Evolutionary conservation across 805 yeast species (phyloP).

Genomic region (Isabelozyma gotoi): DNA sequence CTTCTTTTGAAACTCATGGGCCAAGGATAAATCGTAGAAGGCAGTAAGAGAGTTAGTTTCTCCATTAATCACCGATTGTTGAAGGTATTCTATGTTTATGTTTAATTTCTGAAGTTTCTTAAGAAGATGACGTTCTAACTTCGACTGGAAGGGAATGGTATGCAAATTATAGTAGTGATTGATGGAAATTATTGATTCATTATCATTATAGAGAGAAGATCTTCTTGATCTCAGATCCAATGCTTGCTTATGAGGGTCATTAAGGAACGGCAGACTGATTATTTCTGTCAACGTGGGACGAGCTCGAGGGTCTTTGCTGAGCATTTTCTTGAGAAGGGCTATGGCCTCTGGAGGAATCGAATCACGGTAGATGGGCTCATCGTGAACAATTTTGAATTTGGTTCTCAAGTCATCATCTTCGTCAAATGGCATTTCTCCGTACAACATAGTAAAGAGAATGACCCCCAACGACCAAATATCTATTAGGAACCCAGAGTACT

Average conservation of each 20-base stretch:
- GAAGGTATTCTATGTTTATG: slow-evolving; percentile 61
- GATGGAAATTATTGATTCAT: slow-evolving; percentile 38
- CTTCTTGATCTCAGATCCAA: slow-evolving; percentile 14
- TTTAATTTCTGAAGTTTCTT: slow-evolving; percentile 60
- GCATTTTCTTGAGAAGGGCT: slow-evolving; percentile 50
- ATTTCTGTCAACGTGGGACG: slow-evolving; percentile 54
- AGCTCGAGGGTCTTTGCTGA: slow-evolving; percentile 62
- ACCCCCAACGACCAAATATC: slow-evolving; percentile 95
- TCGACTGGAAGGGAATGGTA: slow-evolving; percentile 50
- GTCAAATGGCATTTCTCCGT: slow-evolving; percentile 90
- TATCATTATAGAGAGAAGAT: slow-evolving; percentile 20
- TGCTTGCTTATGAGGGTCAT: slow-evolving; percentile 29
- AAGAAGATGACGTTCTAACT: slow-evolving; percentile 60
- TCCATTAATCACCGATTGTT: slow-evolving; percentile 53
- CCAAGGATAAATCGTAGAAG: slow-evolving; percentile 67
- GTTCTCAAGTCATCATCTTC: slow-evolving; percentile 73
- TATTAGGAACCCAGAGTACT: slow-evolving; percentile 75
- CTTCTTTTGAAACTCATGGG: slow-evolving; percentile 44
- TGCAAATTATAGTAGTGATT: slow-evolving; percentile 35
- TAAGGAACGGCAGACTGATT: slow-evolving; percentile 33
- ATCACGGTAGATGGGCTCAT: slow-evolving; percentile 59
- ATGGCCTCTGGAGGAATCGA: slow-evolving; percentile 50
- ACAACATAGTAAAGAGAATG: slow-evolving; percentile 77
- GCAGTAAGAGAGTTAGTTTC: slow-evolving; percentile 75
- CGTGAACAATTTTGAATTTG: slow-evolving; percentile 57